Base-by-base conservation (phyloP, 2,329 filamentous ascomycete genomes). In the Clonostachys rosea region DNA sequence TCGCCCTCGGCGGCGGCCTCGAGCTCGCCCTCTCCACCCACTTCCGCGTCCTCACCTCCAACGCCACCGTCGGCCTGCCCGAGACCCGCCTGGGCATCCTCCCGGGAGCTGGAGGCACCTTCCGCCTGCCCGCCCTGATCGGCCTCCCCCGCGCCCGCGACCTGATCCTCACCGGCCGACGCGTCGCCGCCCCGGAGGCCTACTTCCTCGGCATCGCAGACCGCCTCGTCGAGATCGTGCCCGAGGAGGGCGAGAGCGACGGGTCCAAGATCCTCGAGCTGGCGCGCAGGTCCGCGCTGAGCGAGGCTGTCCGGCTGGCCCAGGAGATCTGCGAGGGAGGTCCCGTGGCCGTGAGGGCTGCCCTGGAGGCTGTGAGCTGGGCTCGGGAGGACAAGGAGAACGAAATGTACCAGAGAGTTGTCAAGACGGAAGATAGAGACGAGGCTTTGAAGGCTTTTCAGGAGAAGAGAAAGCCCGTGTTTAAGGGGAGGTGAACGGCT, bases 71-170 rank as follows among this genome's bases (percentile, higher is more conserved):
- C 47, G 91, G 84, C 1, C 81, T 97, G 6, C 94, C 94, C 2
- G 94, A 99, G 66, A 97, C 94, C 2, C 79, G 91, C 3, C 79
- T 99, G 3, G 94, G 87, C 47, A 99, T 99, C 63, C 87, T 99
- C 54, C 94, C 94, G 4, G 94, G 94, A 49, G 94, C 92, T 3
- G 94, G 94, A 40, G 94, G 92, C 50, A 97, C 92, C 1, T 89
- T 90, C 66, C 85, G 94, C 10, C 82, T 99, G 1, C 90, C 91
- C 2, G 79, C 78, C 9, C 69, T 99, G 17, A 86, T 99, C 54
- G 94, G 94, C 6, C 70, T 87, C 20, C 75, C 78, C 24, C 83
- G 91, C 47, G 94, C 94, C n/a, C 79, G 91, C 44, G 92, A 99
- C 65, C 71, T 97, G 58, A 86, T 97, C 45, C 74, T 97, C 9